These are phyloP conservation scores for Homolaphlyctis polyrhiza DNA, from an alignment of 371 early-diverging fungal species.

Conservation along the genomic window DNA sequence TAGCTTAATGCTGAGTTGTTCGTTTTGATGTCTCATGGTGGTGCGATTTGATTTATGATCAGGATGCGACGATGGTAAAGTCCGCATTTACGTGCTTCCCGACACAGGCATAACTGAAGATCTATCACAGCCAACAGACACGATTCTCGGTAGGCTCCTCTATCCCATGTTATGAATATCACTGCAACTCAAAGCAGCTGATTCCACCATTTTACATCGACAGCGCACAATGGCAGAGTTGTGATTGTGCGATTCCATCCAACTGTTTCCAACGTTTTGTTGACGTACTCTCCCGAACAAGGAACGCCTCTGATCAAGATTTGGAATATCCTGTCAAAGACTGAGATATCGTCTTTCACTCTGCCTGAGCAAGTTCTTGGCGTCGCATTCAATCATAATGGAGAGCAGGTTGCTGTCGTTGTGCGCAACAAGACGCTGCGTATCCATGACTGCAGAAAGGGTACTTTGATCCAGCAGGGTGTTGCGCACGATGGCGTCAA, in stretches of 20 bases:
- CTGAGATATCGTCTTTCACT: slow-evolving; percentile 12
- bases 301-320: slow-evolving; percentile 16
- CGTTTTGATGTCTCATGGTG: not conserved
- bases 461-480: slow-evolving; percentile 48
- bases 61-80: slow-evolving; percentile 66
- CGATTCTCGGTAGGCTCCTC: slow-evolving; percentile 1
- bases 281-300: slow-evolving; percentile 25
- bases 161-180: not conserved
- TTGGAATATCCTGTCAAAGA: slow-evolving; percentile 16
- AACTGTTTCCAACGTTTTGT: slow-evolving; percentile 45
- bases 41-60: not conserved
- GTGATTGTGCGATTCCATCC: slow-evolving; percentile 62
- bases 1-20: too few species aligned
- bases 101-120: slow-evolving; percentile 41
- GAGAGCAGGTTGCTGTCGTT: slow-evolving; percentile 56
- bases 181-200: too few species aligned
- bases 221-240: slow-evolving; percentile 52
- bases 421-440: slow-evolving; percentile 60
- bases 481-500: slow-evolving; percentile 64
- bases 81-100: slow-evolving; percentile 71
- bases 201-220: too few species aligned
- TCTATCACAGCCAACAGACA: slow-evolving; percentile 3
- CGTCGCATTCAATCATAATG: slow-evolving; percentile 61
- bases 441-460: slow-evolving; percentile 57
- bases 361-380: slow-evolving; percentile 34